Base-by-base conservation (phyloP, 805 yeast species). In the Metschnikowia santaceciliae region DNA sequence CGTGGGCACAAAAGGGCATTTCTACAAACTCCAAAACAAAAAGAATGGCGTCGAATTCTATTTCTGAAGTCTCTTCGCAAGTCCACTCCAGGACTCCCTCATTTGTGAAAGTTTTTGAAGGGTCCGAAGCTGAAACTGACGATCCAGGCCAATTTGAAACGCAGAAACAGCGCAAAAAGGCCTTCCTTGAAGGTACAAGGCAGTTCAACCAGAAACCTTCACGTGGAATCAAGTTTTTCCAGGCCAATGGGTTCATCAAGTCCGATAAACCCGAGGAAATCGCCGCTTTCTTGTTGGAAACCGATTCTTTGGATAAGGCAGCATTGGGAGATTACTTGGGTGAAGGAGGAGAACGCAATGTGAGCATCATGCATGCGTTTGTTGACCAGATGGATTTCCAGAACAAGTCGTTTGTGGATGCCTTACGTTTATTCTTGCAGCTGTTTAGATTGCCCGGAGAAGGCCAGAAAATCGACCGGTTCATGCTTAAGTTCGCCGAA, bases 401-500 rank as follows among this genome's bases (percentile, higher is more conserved):
- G 4, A 76, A 77, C 33, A 65, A 78, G 57, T 73, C 82, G 1
- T 90, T 94, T 63, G 90, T 91, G 14, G 96, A 86, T 58, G 95
- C 98, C 0, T 74, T 94, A 72, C 80, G 99, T 58, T 74, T 71
- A 14, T 90, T 90, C 62, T 76, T 94, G 52, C 99, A 95, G 63
- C 78, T 82, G 44, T 95, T 94, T 71, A 78, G 99, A 66, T 77
- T 94, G 53, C 99, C 99, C 2, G 99, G 99, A 46, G 99, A 94
- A 70, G 91, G 97, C 4, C 99, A 94, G 71, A 92, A 94, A 63
- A 92, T 94, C 64, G 99, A 94, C 74, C 79, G 99, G 60, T 90
- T 84, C 64, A 89, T 95, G 97, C 80, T 94, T 65, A 92, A 94
- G 63, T 95, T 95, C 74, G 99, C 99, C 4, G 96, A 90, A 68